Conservation (phyloP, 306 rosid species). For the Sicyos baderoa region DNA sequence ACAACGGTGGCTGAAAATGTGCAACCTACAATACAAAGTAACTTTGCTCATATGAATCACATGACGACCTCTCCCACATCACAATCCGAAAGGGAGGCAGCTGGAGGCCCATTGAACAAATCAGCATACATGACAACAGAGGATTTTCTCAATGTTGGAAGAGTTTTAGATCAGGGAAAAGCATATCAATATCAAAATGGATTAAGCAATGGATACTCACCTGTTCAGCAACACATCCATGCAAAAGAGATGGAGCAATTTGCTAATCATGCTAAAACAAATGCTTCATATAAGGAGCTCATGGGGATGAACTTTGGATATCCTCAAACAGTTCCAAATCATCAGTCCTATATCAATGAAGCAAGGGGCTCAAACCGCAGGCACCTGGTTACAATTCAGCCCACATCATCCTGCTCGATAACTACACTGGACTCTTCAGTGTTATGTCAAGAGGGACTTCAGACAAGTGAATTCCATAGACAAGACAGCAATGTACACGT, state of each 20-base stretch:
- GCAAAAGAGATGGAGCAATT: conserved; percentile 25
- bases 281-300: conserved; percentile 28
- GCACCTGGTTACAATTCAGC: conserved; percentile 26
- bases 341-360: conserved; percentile 30
- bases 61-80: conserved; percentile 16
- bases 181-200: conserved; percentile 30
- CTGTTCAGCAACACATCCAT: conserved; percentile 28
- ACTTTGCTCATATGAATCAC: conserved; percentile 25
- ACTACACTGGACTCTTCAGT: conserved; percentile 30
- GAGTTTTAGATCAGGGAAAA: conserved; percentile 29
- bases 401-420: conserved; percentile 21
- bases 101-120: conserved; percentile 26
- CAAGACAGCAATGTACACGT: conserved; percentile 24
- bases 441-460: conserved; percentile 33
- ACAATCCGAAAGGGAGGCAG: conserved; percentile 29
- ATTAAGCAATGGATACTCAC: conserved; percentile 21
- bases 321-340: conserved; percentile 26
- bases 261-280: conserved; percentile 28
- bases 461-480: conserved; percentile 29
- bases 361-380: conserved; percentile 45
- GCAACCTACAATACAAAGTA: conserved; percentile 25
- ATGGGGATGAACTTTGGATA: conserved; percentile 21
- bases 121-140: conserved; percentile 23
- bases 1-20: conserved; percentile 26
- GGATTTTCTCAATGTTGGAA: conserved; percentile 19